phyloP scores from a whole-genome alignment of 176 grass and related monocot species.

The Ananas comosus region DNA sequence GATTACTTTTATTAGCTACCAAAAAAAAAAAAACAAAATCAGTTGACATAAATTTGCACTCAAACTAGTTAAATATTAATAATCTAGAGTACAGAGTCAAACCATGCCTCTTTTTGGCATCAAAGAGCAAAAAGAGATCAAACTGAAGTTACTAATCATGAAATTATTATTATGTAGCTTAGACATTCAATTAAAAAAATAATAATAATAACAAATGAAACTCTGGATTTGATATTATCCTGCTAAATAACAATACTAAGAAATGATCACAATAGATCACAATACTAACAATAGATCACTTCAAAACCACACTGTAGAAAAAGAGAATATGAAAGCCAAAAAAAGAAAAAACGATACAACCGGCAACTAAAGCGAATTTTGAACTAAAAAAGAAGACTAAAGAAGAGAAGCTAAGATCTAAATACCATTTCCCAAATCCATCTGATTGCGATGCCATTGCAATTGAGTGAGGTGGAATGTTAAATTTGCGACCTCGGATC shows the following conservation, averaged over 20 bases:
- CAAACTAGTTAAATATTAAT: constrained; percentile 83
- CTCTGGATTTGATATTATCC: neutral
- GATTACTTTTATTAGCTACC: neutral
- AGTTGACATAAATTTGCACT: constrained; percentile 53
- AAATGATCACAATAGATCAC: too few species aligned
- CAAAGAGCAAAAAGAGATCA: neutral
- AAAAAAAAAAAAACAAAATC: neutral
- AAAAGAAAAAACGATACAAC: too few species aligned
- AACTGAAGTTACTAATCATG: neutral
- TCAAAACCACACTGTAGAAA: too few species aligned
- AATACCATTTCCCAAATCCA: constrained; percentile 61
- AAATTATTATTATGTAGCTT: neutral
- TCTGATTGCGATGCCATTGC: constrained; percentile 79
- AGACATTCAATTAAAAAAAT: neutral
- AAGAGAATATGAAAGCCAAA: too few species aligned
- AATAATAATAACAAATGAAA: neutral
- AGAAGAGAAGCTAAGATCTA: neutral
- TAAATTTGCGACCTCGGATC: constrained; percentile 51
- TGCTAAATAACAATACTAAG: too few species aligned
- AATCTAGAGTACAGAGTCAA: constrained; percentile 80
- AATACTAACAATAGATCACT: too few species aligned
- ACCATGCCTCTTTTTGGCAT: constrained; percentile 23
- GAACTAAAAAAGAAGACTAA: neutral
- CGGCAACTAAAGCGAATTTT: neutral
- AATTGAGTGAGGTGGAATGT: constrained; percentile 78